phyloP scores from a whole-genome alignment of 1,284 basidiomycete species.

The Trichosporon faecale region DNA sequence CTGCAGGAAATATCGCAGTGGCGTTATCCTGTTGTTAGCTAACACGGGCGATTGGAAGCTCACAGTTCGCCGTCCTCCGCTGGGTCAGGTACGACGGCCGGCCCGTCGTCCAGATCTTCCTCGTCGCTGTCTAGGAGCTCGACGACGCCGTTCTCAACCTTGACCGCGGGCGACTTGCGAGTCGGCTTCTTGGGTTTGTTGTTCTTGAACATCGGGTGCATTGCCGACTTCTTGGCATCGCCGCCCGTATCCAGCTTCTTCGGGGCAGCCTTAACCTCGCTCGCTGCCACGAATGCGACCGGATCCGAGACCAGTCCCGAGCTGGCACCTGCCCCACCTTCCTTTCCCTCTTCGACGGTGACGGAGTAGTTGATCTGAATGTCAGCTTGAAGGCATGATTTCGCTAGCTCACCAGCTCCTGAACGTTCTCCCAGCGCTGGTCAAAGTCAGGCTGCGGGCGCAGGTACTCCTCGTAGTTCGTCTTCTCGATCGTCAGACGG shows the following conservation, averaged over 20 bases:
- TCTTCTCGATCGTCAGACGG: constrained; percentile 59
- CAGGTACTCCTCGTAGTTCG: constrained; percentile 68
- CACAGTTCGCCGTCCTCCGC: constrained; percentile 20
- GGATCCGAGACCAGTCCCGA: neutral
- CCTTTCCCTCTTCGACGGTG: constrained; percentile 36
- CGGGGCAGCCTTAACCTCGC: constrained; percentile 26
- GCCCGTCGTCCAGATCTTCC: constrained; percentile 24
- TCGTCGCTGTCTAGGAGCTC: constrained; percentile 43
- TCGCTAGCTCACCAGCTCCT: constrained; percentile 64
- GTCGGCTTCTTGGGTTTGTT: neutral
- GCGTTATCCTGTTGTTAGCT: constrained; percentile 57
- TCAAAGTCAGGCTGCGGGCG: constrained; percentile 70
- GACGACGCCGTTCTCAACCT: constrained; percentile 31
- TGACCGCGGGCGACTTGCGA: neutral
- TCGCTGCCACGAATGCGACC: neutral
- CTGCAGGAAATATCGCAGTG: constrained; percentile 75
- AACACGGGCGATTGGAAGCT: neutral
- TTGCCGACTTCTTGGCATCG: neutral
- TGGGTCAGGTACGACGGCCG: neutral
- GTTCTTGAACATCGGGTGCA: constrained; percentile 40
- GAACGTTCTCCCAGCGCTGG: constrained; percentile 78
- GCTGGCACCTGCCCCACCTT: constrained; percentile 10
- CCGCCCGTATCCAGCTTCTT: constrained; percentile 6
- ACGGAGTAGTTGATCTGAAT: constrained; percentile 49
- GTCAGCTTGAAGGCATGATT: constrained; percentile 12